Percentiles rank a stretch among this genome's conserved stretches.
These are phyloP conservation scores for Saccharomyces hybrid DNA, from an alignment of 1,139 yeast genomes.

Conservation along the genomic window DNA sequence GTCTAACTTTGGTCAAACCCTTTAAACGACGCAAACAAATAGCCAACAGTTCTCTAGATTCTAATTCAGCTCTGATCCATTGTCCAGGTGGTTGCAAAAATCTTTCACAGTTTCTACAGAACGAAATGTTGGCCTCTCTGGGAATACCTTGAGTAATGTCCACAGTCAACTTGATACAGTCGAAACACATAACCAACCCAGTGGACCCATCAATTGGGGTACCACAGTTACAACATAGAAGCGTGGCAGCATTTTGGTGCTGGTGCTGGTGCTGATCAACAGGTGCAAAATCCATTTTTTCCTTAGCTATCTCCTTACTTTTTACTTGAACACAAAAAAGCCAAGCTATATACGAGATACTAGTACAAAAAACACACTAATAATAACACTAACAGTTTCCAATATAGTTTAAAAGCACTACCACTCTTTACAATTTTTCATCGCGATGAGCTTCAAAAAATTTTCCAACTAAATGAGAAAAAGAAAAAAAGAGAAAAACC, in stretches of 20 bases:
- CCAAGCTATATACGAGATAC: not conserved
- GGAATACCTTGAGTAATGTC: constrained; percentile 96
- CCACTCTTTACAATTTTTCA: not conserved
- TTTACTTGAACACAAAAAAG: not conserved
- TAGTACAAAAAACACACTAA: not conserved
- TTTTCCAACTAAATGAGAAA: not conserved
- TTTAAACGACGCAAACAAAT: constrained; percentile 79
- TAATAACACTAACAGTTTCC: not conserved
- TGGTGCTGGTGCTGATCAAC: constrained; percentile 21
- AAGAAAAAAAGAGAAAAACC: not conserved
- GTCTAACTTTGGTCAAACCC: constrained; percentile 80
- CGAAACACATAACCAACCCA: constrained; percentile 94
- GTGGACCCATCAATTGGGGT: constrained; percentile 94
- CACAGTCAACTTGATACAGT: constrained; percentile 88
- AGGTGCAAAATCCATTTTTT: constrained; percentile 23
- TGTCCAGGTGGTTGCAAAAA: constrained; percentile 90
- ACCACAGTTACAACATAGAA: constrained; percentile 97
- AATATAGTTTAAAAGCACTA: not conserved
- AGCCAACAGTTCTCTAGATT: constrained; percentile 86
- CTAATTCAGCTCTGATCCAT: constrained; percentile 87
- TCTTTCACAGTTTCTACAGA: constrained; percentile 95
- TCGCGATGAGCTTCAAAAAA: not conserved
- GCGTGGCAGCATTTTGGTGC: constrained; percentile 57
- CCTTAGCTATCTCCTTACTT: not conserved
- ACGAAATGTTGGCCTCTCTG: constrained; percentile 84